Evolutionary conservation across 208 protist genomes (phyloP), one percentile per base, ranked within the genome.

Genomic region (Phytomonas sp.): DNA sequence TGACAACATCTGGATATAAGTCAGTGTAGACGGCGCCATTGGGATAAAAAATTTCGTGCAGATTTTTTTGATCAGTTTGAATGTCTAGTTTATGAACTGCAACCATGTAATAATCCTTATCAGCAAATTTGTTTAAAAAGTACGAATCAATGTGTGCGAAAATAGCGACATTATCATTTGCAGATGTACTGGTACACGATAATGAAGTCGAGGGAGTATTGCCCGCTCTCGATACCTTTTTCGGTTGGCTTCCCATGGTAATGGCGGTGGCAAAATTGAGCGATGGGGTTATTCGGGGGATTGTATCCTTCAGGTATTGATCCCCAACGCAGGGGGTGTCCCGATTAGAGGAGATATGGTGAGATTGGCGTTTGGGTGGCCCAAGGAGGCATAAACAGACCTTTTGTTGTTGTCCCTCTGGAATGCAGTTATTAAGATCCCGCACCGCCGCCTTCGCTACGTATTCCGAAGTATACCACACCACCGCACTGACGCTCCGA

Each of bases 41-140:
- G 11, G 79, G 88, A 72, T 84, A 88, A 74, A 94, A 91, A 62
- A 94, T 81, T 56, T 83, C 78, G 69, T 72, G 81, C 52, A 92
- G 75, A 6, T 66, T 61, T 67, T 72, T 69, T 33, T 82, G 66
- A 40, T 79, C 81, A 0, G 86, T 90, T 37, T 74, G 69, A 63
- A 75, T 45, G 59, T 73, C 66, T 12, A 92, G 77, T 60, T 90
- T 91, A 75, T 92, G 86, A 49, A 92, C 84, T 23, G 75, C 82
- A 60, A 94, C 84, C 26, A 90, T 80, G 71, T 81, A 69, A 4
- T 79, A 56, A 16, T 76, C 67, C 29, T 76, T 70, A 1, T 80
- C 74, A 2, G 68, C 65, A 67, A 84, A 80, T 56, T 77, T 81
- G 26, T 73, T 60, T 30, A 84, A 29, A 37, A 86, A 89, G 68